Percentiles rank a stretch among this genome's conserved stretches.
Evolutionary conservation across 495 filamentous ascomycete species (phyloP).

Genomic region (Tuber brumale): DNA sequence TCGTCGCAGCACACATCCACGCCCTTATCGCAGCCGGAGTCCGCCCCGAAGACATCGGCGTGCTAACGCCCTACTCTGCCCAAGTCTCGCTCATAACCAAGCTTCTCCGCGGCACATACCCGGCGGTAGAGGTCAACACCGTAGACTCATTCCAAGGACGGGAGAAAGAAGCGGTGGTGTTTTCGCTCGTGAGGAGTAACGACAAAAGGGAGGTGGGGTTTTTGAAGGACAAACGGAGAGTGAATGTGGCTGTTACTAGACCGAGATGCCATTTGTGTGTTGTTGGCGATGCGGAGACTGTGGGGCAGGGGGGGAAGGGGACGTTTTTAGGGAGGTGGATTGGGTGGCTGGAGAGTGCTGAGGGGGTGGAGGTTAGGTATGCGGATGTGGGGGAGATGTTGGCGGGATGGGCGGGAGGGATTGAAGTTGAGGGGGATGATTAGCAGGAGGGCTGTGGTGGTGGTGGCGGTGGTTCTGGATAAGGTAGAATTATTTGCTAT

Average conservation of each 20-base stretch:
- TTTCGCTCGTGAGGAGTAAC: constrained; percentile 88
- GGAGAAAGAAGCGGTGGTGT: constrained; percentile 92
- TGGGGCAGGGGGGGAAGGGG: constrained; percentile 19
- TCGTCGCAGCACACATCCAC: constrained; percentile 69
- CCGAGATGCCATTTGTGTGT: constrained; percentile 84
- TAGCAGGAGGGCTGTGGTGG: background rate
- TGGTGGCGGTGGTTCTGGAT: background rate
- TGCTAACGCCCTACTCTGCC: constrained; percentile 94
- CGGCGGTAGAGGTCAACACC: constrained; percentile 81
- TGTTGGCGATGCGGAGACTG: constrained; percentile 85
- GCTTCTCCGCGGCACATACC: constrained; percentile 67
- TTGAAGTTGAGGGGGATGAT: constrained; percentile 7
- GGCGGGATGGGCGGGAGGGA: constrained; percentile 22
- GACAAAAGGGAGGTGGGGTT: constrained; percentile 81
- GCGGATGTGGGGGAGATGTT: constrained; percentile 34
- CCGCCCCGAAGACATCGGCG: constrained; percentile 71
- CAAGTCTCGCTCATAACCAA: constrained; percentile 74
- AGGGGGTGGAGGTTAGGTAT: constrained; percentile 35
- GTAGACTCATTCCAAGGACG: constrained; percentile 96
- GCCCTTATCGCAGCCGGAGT: constrained; percentile 73
- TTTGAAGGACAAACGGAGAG: constrained; percentile 78
- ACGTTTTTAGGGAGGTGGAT: constrained; percentile 36
- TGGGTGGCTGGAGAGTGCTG: constrained; percentile 25
- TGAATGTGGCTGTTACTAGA: constrained; percentile 97
- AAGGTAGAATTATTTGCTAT: background rate